A percentile compares a stretch with the other conserved stretches of the same genome.
Conservation (phyloP, 305 asterid species). For the Rubia occidens region DNA sequence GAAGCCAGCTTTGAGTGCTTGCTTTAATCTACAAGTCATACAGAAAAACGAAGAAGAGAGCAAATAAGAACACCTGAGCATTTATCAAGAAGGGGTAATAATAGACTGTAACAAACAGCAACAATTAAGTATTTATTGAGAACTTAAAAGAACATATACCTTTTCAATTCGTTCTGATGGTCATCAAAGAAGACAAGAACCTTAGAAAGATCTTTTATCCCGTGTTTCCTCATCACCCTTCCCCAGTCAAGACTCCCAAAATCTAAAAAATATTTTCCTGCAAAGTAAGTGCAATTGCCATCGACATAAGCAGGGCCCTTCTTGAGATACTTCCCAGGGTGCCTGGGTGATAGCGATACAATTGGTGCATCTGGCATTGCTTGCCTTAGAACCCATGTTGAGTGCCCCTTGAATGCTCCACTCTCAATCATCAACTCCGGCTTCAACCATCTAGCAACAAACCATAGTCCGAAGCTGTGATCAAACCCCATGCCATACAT, state of each 20-base stretch:
- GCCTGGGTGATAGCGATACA: constrained; percentile 83
- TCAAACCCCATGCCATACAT: constrained; percentile 96
- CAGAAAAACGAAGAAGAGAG: constrained; percentile 14
- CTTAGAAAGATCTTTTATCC: constrained; percentile 51
- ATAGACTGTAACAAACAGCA: background rate
- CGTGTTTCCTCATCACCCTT: constrained; percentile 57
- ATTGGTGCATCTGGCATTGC: constrained; percentile 83
- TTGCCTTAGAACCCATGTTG: constrained; percentile 93
- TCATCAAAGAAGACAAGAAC: constrained; percentile 93
- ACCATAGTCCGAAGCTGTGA: constrained; percentile 98
- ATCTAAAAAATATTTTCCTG: constrained; percentile 88
- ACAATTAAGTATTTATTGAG: background rate
- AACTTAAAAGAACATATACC: constrained; percentile 33
- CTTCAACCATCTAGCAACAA: constrained; percentile 69
- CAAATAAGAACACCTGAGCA: background rate
- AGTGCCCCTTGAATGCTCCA: constrained; percentile 96
- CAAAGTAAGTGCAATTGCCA: constrained; percentile 83
- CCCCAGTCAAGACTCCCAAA: constrained; percentile 93
- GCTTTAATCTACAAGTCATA: constrained; percentile 59
- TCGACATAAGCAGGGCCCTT: constrained; percentile 97
- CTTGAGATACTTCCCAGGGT: constrained; percentile 82
- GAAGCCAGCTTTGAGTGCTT: constrained; percentile 92
- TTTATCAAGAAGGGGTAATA: background rate
- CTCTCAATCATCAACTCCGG: constrained; percentile 91
- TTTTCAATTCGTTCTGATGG: constrained; percentile 90